phyloP scores from a whole-genome alignment of 75 land plant genomes.

The Sequoiadendron giganteum region DNA sequence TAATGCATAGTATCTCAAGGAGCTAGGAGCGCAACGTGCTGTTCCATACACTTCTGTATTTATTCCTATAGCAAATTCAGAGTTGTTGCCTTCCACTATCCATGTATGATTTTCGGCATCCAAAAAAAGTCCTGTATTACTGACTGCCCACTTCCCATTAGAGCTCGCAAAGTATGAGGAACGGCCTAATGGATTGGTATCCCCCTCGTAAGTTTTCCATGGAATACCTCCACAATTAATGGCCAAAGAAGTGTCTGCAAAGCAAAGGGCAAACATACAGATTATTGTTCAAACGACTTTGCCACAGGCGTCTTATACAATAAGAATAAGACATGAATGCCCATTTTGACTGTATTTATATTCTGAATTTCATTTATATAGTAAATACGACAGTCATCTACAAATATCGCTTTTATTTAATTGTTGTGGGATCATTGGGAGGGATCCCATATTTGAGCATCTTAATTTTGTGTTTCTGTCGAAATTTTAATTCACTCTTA shows the following conservation, averaged over 20 bases:
- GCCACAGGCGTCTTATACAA: no score
- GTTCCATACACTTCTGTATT: conserved; percentile 39
- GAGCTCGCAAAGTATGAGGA: conserved; percentile 31
- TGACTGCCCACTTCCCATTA: conserved; percentile 57
- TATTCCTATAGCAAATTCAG: conserved; percentile 1
- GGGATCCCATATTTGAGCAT: no score
- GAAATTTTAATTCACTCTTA: no score
- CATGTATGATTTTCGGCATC: conserved; percentile 25
- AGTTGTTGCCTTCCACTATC: not conserved
- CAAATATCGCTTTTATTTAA: no score
- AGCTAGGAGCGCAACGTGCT: conserved; percentile 47
- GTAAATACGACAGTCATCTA: no score
- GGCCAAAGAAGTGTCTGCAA: conserved; percentile 43
- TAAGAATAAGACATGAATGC: no score
- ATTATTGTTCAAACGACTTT: not conserved
- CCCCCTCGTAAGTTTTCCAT: conserved; percentile 11
- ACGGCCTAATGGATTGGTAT: conserved; percentile 35
- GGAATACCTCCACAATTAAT: conserved; percentile 58
- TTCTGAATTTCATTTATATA: no score
- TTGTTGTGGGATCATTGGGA: no score
- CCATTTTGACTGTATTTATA: no score
- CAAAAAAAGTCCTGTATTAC: conserved; percentile 56
- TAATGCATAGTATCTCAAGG: conserved; percentile 54
- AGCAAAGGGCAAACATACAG: not conserved
- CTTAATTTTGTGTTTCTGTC: no score